Base-by-base conservation (phyloP, 2,329 filamentous ascomycete species). In the Trichophyton verrucosum region DNA sequence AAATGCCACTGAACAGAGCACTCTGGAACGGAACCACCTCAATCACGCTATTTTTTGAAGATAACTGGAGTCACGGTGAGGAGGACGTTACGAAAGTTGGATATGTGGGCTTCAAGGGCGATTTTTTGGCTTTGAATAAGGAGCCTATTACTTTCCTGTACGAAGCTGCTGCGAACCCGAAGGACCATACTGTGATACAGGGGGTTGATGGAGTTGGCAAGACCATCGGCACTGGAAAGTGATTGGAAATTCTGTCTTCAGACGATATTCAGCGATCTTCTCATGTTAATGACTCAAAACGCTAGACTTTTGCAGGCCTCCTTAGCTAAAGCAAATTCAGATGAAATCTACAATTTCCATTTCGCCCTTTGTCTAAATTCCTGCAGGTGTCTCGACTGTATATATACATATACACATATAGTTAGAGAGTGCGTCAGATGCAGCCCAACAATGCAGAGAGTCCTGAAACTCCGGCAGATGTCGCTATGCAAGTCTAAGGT, bases 81-180 rank as follows among this genome's bases (percentile, higher is more conserved):
- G 89, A 91, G 70, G 89, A 95, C 60, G 84, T 87, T 60, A 92
- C 89, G 51, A 81, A 85, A 57, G 73, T 97, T 1, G 85, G 80
- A 64, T 99, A 96, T 75, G 65, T 97, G 61, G 94, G 89, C 0
- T 97, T 99, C 78, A 91, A 89, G 75, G 94, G 94, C 24, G 89
- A 96, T 75, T 97, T 90, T 81, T 94, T 94, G 82, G 85, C 86
- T 71, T 75, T 95, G 69, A 94, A 87, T 55, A 81, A 87, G 60
- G 89, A 92, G 71, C 91, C 94, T 0, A 78, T 87, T 5, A 90
- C 87, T 66, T 92, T 97, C 67, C 69, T 96, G 63, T 99, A 97
- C 74, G 94, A 99, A 80, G 88, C 91, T 17, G 92, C 92, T 27
- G 87, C 94, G 40, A 96, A 96, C 73, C 94, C 92, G 11, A 83